phyloP scores from a whole-genome alignment of 2,329 filamentous ascomycete genomes.

The Xylaria sp. region DNA sequence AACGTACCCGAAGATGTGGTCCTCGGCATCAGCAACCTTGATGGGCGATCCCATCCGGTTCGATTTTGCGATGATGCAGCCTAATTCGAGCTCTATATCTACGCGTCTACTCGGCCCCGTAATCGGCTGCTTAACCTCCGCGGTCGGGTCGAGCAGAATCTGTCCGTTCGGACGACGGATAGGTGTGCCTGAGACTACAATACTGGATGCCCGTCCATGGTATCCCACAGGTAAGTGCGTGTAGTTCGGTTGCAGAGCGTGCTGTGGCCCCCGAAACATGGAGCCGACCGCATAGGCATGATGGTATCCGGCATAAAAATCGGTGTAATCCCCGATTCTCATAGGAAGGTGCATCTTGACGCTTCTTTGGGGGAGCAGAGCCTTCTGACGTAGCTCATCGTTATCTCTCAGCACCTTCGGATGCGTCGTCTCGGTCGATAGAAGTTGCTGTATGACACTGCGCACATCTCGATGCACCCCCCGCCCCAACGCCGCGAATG shows the following conservation, averaged over 20 bases:
- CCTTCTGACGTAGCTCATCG: constrained; percentile 63
- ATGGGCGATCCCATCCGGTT: constrained; percentile 75
- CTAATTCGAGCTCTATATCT: constrained; percentile 85
- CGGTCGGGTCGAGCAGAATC: constrained; percentile 72
- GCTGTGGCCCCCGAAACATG: constrained; percentile 77
- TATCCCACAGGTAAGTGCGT: constrained; percentile 84
- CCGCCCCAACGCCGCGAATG: constrained; percentile 77
- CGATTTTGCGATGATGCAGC: constrained; percentile 74
- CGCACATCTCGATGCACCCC: constrained; percentile 75
- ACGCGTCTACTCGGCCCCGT: constrained; percentile 73
- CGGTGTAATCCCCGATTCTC: constrained; percentile 84
- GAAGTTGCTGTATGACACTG: constrained; percentile 73
- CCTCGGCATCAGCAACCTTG: constrained; percentile 70
- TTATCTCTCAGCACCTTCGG: constrained; percentile 74
- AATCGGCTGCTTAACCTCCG: constrained; percentile 69
- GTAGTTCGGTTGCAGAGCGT: constrained; percentile 84
- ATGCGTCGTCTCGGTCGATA: constrained; percentile 68
- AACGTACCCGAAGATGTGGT: constrained; percentile 81
- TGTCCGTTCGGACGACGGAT: constrained; percentile 81
- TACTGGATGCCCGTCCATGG: constrained; percentile 79
- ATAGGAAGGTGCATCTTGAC: constrained; percentile 78
- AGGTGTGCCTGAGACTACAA: constrained; percentile 78
- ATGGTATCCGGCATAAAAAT: constrained; percentile 85
- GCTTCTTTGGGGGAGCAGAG: constrained; percentile 67
- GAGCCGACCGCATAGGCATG: constrained; percentile 76